A percentile compares a stretch with the other conserved stretches of the same genome.
phyloP scores from a whole-genome alignment of 208 protist species.

The Phytomonas francai region DNA sequence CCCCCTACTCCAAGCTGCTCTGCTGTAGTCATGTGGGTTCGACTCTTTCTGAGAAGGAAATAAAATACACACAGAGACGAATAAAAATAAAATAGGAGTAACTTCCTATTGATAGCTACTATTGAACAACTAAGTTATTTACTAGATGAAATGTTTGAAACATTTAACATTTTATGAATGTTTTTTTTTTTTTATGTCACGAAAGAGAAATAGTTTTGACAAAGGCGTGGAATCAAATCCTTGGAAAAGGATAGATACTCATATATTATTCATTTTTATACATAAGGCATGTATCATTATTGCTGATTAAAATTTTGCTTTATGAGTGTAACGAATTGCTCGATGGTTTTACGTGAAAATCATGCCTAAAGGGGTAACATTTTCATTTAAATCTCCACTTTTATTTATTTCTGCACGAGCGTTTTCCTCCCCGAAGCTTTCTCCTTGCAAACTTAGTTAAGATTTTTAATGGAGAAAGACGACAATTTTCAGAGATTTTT shows the following conservation, averaged over 20 bases:
- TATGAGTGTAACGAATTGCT: background rate
- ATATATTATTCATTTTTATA: background rate
- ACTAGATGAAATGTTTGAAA: background rate
- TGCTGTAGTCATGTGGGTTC: slow-evolving; percentile 24
- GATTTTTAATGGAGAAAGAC: background rate
- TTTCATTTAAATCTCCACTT: background rate
- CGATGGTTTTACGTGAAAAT: background rate
- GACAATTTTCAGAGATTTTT: background rate
- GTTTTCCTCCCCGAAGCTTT: background rate
- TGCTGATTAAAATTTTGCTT: background rate
- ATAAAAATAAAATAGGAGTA: background rate
- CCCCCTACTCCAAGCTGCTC: slow-evolving; percentile 51
- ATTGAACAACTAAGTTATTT: background rate
- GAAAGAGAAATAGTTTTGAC: background rate
- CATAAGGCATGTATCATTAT: background rate
- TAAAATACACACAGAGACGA: background rate
- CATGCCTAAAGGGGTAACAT: background rate
- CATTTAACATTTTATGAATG: background rate
- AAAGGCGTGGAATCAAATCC: background rate
- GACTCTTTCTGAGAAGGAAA: background rate
- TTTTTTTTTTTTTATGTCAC: background rate
- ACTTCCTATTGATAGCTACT: background rate
- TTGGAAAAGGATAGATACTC: background rate
- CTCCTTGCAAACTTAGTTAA: background rate
- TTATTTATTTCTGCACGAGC: background rate